phyloP scores from a whole-genome alignment of 2,329 filamentous ascomycete species.

The Neurospora sp. region DNA sequence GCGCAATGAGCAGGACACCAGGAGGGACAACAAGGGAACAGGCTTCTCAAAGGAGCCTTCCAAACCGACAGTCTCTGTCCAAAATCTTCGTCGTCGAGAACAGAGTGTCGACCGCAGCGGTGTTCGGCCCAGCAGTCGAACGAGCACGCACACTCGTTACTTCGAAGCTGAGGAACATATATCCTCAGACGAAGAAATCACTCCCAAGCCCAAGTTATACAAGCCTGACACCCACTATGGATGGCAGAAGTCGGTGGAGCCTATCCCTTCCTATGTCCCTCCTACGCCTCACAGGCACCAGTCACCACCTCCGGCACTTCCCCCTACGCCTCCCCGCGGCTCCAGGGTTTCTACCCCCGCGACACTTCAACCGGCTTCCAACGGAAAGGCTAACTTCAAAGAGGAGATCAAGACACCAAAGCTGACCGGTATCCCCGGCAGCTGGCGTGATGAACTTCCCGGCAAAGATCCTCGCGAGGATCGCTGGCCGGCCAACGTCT shows the following conservation, averaged over 20 bases:
- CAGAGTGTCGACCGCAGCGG: not conserved
- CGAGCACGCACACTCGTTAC: not conserved
- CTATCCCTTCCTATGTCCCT: too few relatives aligned
- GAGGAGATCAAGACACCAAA: fast-evolving
- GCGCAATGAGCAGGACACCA: not conserved
- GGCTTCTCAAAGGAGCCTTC: not conserved
- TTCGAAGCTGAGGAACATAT: not conserved
- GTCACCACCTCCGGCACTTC: too few relatives aligned
- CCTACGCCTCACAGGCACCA: too few relatives aligned
- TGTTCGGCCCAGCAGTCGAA: too few relatives aligned
- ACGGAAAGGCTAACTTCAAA: fast-evolving
- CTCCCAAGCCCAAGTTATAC: too few relatives aligned
- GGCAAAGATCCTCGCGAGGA: not conserved
- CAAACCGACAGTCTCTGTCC: not conserved
- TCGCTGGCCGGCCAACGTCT: not conserved
- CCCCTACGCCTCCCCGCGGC: too few relatives aligned
- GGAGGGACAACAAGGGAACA: not conserved
- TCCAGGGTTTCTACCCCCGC: not conserved
- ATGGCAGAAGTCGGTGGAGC: too few relatives aligned
- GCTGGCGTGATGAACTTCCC: not conserved
- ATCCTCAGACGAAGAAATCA: not conserved
- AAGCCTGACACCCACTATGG: too few relatives aligned
- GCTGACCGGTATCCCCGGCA: not conserved
- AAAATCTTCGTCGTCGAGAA: not conserved
- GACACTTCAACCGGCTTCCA: not conserved